Evolutionary conservation across 192 early-diverging fungal genomes (phyloP).

Genomic region (Spizellomyces punctatus): DNA sequence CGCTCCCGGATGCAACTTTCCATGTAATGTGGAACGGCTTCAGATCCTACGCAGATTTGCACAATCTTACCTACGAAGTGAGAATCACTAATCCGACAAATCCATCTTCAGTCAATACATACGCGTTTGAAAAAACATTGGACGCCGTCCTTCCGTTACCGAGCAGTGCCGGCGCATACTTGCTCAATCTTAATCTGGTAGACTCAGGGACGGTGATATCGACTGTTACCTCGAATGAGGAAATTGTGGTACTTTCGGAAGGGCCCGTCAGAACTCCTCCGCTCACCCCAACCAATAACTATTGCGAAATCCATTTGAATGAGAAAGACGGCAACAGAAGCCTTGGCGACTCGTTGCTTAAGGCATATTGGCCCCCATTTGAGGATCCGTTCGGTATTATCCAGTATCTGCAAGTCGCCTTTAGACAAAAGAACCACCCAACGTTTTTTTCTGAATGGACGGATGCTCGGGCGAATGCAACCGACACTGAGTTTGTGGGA

Average conservation of each 20-base stretch:
- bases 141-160: neutral
- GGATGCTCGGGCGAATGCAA: neutral
- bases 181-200: neutral
- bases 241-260: neutral
- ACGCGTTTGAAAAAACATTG: neutral
- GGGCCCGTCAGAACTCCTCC: neutral
- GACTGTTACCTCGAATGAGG: neutral
- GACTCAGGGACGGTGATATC: neutral
- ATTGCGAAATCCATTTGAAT: conserved; percentile 2
- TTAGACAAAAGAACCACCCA: neutral
- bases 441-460: neutral
- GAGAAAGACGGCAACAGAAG: neutral
- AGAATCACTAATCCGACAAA: too few species aligned
- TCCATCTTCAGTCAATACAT: too few species aligned
- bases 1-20: too few species aligned
- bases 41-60: too few species aligned
- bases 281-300: neutral
- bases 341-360: neutral
- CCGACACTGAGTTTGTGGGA: neutral
- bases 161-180: neutral
- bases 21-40: too few species aligned
- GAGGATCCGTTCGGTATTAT: conserved; percentile 2
- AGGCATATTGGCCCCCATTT: neutral
- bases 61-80: too few species aligned
- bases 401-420: neutral